phyloP scores from a whole-genome alignment of 1,284 basidiomycete genomes.

The Pseudozyma sp. region DNA sequence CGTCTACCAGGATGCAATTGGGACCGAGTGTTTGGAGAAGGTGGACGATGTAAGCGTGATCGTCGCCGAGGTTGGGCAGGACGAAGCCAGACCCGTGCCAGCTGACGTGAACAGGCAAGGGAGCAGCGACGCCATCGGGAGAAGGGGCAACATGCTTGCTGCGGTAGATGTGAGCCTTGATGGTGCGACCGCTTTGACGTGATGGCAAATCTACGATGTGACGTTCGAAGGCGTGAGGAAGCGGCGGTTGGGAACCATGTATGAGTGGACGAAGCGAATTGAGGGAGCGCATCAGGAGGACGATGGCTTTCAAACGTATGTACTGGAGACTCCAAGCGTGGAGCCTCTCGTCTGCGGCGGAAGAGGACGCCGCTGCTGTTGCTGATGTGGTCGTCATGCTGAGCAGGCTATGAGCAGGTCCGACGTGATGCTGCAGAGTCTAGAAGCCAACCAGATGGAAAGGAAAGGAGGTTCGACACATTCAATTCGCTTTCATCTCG shows the following conservation, averaged over 20 bases:
- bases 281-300: conserved; percentile 28
- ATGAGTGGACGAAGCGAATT: conserved; percentile 18
- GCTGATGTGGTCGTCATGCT: conserved; percentile 3
- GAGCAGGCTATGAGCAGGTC: neutral
- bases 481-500: neutral
- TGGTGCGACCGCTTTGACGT: conserved; percentile 41
- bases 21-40: conserved; percentile 26
- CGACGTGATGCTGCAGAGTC: neutral
- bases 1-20: conserved; percentile 49
- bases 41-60: conserved; percentile 24
- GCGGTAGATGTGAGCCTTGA: conserved; percentile 50
- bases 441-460: neutral
- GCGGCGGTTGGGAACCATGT: conserved; percentile 7
- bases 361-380: too few relatives aligned
- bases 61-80: conserved; percentile 45
- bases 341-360: conserved; percentile 14
- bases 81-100: conserved; percentile 50
- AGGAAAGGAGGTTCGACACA: too few relatives aligned
- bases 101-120: conserved; percentile 41
- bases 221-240: conserved; percentile 27
- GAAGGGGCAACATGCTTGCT: conserved; percentile 23
- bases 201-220: conserved; percentile 42
- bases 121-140: conserved; percentile 14
- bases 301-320: conserved; percentile 31
- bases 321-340: conserved; percentile 34